phyloP scores from a whole-genome alignment of 2,329 filamentous ascomycete genomes.

The Byssochlamys sp. region DNA sequence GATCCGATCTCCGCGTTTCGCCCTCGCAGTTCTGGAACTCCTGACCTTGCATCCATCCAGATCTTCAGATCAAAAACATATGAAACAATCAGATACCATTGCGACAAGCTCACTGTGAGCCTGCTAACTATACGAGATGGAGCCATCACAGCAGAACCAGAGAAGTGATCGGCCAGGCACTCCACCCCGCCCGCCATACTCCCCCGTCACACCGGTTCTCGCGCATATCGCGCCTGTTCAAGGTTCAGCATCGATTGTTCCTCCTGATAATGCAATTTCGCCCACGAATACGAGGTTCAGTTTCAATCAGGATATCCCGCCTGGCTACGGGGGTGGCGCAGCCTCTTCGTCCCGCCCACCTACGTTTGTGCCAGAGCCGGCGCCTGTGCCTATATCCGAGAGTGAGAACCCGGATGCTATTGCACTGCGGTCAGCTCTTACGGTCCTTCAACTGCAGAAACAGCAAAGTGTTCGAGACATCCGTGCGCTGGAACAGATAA shows the following conservation, averaged over 20 bases:
- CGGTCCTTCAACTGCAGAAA: conserved; percentile 76
- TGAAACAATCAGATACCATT: neutral
- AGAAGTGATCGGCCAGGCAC: conserved; percentile 23
- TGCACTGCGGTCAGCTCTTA: conserved; percentile 74
- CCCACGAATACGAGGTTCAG: conserved; percentile 12
- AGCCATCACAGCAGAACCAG: conserved; percentile 11
- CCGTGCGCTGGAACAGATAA: conserved; percentile 57
- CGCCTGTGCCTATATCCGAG: conserved; percentile 37
- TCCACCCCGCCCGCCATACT: conserved; percentile 38
- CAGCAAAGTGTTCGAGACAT: conserved; percentile 70
- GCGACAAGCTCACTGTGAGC: neutral
- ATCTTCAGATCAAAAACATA: neutral
- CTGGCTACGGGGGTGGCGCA: conserved; percentile 5
- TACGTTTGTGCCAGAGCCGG: conserved; percentile 25
- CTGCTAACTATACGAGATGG: conserved; percentile 24
- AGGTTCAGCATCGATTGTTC: conserved; percentile 21
- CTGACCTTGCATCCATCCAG: neutral
- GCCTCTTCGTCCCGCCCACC: conserved; percentile 8
- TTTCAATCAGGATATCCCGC: conserved; percentile 1
- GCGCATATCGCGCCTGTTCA: conserved; percentile 25
- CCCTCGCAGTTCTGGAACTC: conserved; percentile 1
- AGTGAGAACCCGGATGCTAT: conserved; percentile 71
- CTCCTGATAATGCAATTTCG: conserved; percentile 21
- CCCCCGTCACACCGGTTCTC: conserved; percentile 38
- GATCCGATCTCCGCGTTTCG: neutral